A percentile compares a stretch with the other conserved stretches of the same genome.
Conservation (phyloP, 2,329 filamentous ascomycete species). For the Alternaria atra region DNA sequence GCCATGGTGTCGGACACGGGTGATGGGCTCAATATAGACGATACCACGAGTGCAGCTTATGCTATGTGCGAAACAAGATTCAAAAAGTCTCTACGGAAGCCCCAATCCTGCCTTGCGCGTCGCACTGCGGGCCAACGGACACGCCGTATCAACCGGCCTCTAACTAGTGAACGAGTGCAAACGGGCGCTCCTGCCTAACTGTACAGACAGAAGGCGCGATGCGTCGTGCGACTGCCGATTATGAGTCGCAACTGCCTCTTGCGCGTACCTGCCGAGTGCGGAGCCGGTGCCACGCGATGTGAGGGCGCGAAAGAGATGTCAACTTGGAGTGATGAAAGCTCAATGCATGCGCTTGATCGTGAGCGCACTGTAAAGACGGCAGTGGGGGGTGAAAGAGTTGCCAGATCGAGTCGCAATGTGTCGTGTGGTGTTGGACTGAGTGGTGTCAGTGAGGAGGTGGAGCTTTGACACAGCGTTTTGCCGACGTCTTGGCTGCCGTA, state of each 20-base stretch:
- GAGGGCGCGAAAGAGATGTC: conserved; percentile 18
- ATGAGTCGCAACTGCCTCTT: conserved; percentile 33
- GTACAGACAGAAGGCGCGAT: conserved; percentile 27
- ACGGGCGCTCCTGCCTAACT: conserved; percentile 25
- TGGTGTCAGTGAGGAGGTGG: conserved; percentile 42
- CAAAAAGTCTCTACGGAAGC: conserved; percentile 49
- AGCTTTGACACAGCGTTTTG: conserved; percentile 37
- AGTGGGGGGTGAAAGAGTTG: conserved; percentile 24
- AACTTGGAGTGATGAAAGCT: conserved; percentile 7
- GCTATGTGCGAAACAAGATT: conserved; percentile 46
- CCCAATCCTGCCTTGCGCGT: conserved; percentile 31
- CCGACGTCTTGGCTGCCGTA: conserved; percentile 28
- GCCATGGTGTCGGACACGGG: conserved; percentile 59
- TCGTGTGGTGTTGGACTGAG: conserved; percentile 37
- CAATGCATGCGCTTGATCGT: conserved; percentile 18
- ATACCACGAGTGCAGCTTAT: conserved; percentile 43
- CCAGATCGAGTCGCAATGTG: conserved; percentile 28
- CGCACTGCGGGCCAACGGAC: conserved; percentile 32
- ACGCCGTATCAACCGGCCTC: conserved; percentile 28
- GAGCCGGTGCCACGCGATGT: conserved; percentile 25
- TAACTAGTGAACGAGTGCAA: conserved; percentile 41
- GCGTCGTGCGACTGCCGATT: conserved; percentile 29
- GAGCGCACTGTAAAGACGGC: conserved; percentile 18
- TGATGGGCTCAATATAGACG: conserved; percentile 43
- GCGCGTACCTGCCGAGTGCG: conserved; percentile 27